phyloP scores from a whole-genome alignment of 805 yeast genomes.

The Schizosaccharomyces cryophilus region DNA sequence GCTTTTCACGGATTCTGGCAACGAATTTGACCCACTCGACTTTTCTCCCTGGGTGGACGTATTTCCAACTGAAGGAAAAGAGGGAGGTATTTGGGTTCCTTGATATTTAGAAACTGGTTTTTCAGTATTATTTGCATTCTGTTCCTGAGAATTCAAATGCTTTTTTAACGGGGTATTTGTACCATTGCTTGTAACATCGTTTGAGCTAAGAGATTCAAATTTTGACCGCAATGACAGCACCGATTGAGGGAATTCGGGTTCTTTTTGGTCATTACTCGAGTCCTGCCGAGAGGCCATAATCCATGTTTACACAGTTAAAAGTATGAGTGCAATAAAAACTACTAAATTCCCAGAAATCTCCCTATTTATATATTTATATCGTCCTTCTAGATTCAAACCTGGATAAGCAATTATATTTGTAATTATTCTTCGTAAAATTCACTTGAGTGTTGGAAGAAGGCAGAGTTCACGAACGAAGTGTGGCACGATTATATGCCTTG shows the following conservation, averaged over 20 bases:
- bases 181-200: background rate
- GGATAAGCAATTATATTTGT: background rate
- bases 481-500: background rate
- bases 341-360: background rate
- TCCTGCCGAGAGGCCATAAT: background rate
- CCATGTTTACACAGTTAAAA: background rate
- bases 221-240: background rate
- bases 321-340: background rate
- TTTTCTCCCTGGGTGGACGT: too few species aligned
- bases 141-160: background rate
- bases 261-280: background rate
- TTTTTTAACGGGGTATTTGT: background rate
- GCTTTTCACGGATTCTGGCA: too few species aligned
- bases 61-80: too few species aligned
- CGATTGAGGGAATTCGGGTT: background rate
- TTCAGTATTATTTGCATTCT: too few species aligned
- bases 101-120: too few species aligned
- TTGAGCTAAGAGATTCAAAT: background rate
- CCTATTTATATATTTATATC: background rate
- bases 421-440: background rate
- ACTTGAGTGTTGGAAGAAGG: background rate
- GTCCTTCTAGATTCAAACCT: too few species aligned
- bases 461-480: background rate
- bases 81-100: too few species aligned
- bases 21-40: too few species aligned